Evolutionary conservation across 1,139 yeast species (phyloP).

Genomic region (Taphrina wiesneri): DNA sequence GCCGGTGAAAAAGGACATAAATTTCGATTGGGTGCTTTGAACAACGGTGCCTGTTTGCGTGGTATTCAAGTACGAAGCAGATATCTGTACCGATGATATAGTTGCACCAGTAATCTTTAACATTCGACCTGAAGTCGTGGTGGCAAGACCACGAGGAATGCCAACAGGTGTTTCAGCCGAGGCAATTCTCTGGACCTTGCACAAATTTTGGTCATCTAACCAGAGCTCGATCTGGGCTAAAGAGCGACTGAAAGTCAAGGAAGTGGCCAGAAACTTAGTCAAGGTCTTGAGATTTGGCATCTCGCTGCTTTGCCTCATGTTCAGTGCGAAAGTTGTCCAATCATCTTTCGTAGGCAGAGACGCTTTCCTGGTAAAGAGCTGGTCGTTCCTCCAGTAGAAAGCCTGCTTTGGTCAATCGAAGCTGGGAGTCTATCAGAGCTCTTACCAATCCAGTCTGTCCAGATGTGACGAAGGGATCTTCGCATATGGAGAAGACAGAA

Average conservation of each 20-base stretch:
- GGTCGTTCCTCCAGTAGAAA: conserved; percentile 49
- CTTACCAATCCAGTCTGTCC: conserved; percentile 44
- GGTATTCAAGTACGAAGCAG: conserved; percentile 46
- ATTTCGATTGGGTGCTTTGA: conserved; percentile 41
- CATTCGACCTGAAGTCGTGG: conserved; percentile 40
- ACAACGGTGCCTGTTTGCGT: conserved; percentile 43
- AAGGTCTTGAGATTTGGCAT: conserved; percentile 46
- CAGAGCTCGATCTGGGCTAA: conserved; percentile 44
- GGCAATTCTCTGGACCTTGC: conserved; percentile 43
- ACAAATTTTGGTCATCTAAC: conserved; percentile 44
- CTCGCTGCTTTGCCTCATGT: conserved; percentile 43
- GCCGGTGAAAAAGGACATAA: conserved; percentile 40
- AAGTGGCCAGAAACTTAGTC: conserved; percentile 49
- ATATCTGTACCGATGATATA: conserved; percentile 45
- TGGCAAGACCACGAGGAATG: conserved; percentile 43
- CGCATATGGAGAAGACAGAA: conserved; percentile 96
- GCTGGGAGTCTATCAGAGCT: too few species aligned
- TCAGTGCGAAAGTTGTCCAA: conserved; percentile 49
- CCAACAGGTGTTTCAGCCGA: conserved; percentile 41
- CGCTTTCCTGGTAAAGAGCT: conserved; percentile 46
- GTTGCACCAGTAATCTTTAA: conserved; percentile 41
- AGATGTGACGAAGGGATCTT: conserved; percentile 53
- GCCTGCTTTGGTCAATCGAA: too few species aligned
- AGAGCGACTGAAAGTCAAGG: conserved; percentile 46
- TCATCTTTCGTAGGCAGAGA: conserved; percentile 40